Percentiles rank a stretch among this genome's conserved stretches.
These are phyloP conservation scores for Chaetomium cochliodes DNA, from an alignment of 495 filamentous ascomycete genomes.

Conservation along the genomic window DNA sequence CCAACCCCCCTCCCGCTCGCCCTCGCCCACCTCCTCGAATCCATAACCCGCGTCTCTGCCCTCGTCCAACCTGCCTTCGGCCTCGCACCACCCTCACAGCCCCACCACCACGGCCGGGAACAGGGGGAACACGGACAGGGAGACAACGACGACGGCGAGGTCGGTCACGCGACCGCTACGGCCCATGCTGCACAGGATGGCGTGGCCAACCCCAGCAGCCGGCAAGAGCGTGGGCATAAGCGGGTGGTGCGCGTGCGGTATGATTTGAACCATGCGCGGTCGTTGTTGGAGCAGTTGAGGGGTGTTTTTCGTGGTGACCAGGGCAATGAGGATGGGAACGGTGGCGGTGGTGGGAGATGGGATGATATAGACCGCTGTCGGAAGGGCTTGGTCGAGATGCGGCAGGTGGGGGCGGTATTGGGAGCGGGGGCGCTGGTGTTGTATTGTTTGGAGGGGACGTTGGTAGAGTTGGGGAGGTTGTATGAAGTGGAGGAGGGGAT, in stretches of 20 bases:
- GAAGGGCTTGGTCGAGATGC: not conserved
- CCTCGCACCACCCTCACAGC: not conserved
- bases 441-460: not conserved
- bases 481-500: not conserved
- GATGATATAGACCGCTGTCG: not conserved
- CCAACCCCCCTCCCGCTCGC: constrained; percentile 4
- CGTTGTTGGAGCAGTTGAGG: not conserved
- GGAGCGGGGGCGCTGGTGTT: constrained; percentile 5
- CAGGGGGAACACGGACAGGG: too few relatives aligned
- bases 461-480: constrained; percentile 1
- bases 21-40: constrained; percentile 2
- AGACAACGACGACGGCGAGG: too few relatives aligned
- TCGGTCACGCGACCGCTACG: too few relatives aligned
- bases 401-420: constrained; percentile 5
- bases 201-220: not conserved
- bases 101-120: too few relatives aligned
- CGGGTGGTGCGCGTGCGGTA: not conserved
- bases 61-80: constrained; percentile 10
- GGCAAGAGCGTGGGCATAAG: not conserved
- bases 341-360: not conserved
- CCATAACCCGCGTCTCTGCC: not conserved
- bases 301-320: not conserved
- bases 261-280: not conserved
- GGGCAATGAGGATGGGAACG: too few relatives aligned
- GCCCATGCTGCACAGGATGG: too few relatives aligned